Conservation (phyloP, 306 rosid genomes). For the Canavalia gladiata region DNA sequence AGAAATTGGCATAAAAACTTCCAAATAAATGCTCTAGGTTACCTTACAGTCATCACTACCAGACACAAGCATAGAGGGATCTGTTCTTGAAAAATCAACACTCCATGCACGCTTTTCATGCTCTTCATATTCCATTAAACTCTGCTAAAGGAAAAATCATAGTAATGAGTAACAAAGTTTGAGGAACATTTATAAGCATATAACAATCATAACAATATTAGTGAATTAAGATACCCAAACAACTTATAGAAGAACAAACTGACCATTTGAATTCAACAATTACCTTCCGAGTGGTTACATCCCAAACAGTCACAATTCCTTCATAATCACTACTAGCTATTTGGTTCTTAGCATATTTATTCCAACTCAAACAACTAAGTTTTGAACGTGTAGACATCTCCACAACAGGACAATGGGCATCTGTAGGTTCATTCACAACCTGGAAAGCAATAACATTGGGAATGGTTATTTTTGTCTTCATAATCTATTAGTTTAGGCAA, state of each 20-base stretch:
- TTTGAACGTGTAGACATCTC: conserved; percentile 98
- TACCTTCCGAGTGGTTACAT: conserved; percentile 94
- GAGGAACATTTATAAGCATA: conserved; percentile 24
- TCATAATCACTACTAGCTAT: conserved; percentile 99
- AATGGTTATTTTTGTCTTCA: conserved; percentile 33
- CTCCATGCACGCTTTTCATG: conserved; percentile 99
- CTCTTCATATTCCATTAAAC: conserved; percentile 98
- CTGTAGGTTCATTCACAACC: conserved; percentile 94
- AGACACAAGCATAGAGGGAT: conserved; percentile 95
- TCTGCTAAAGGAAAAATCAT: conserved; percentile 57
- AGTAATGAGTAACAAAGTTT: conserved; percentile 31
- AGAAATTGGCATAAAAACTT: conserved; percentile 38
- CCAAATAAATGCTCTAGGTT: conserved; percentile 30
- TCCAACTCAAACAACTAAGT: conserved; percentile 99
- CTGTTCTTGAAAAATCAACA: conserved; percentile 95
- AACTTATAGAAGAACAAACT: conserved; percentile 41
- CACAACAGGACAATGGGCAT: conserved; percentile 88
- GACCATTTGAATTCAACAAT: conserved; percentile 35
- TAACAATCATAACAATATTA: conserved; percentile 14
- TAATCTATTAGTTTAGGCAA: conserved; percentile 15
- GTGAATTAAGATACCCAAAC: conserved; percentile 23
- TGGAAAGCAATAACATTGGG: conserved; percentile 53
- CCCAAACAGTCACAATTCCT: conserved; percentile 98
- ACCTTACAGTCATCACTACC: conserved; percentile 99
- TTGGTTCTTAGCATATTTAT: conserved; percentile 84